These are phyloP conservation scores for Candida multigemmis DNA, from an alignment of 805 yeast species.

Conservation along the genomic window DNA sequence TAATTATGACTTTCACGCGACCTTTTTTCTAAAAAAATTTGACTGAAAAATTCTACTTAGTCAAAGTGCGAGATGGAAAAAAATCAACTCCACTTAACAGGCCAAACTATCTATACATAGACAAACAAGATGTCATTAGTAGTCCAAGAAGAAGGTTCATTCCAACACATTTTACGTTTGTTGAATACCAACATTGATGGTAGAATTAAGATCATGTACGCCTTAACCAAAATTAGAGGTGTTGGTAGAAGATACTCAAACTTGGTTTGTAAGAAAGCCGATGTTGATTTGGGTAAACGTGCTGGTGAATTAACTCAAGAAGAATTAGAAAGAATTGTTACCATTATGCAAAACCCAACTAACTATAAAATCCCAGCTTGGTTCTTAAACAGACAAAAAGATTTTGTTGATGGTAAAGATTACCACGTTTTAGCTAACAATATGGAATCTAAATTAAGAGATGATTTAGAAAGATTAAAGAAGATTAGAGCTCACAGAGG, in stretches of 20 bases:
- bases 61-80: too few species aligned
- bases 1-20: too few species aligned
- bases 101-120: too few species aligned
- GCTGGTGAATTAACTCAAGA: slow-evolving; percentile 99
- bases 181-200: slow-evolving; percentile 99
- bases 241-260: slow-evolving; percentile 99
- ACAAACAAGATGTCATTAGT: slow-evolving; percentile 84
- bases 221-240: slow-evolving; percentile 99
- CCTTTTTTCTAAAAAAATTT: too few species aligned
- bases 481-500: slow-evolving; percentile 99
- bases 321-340: slow-evolving; percentile 99
- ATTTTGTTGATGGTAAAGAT: slow-evolving; percentile 97
- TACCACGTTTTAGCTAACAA: slow-evolving; percentile 98
- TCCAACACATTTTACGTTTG: slow-evolving; percentile 99
- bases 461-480: slow-evolving; percentile 99
- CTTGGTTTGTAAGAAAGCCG: slow-evolving; percentile 99
- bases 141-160: slow-evolving; percentile 97
- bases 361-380: slow-evolving; percentile 99
- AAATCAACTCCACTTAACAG: too few species aligned
- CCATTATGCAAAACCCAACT: slow-evolving; percentile 99
- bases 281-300: slow-evolving; percentile 95
- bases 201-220: slow-evolving; percentile 99
- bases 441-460: slow-evolving; percentile 99
- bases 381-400: slow-evolving; percentile 99
- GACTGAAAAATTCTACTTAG: too few species aligned